These are phyloP conservation scores for Leishmania guyanensis DNA, from an alignment of 208 protist species.

Conservation along the genomic window DNA sequence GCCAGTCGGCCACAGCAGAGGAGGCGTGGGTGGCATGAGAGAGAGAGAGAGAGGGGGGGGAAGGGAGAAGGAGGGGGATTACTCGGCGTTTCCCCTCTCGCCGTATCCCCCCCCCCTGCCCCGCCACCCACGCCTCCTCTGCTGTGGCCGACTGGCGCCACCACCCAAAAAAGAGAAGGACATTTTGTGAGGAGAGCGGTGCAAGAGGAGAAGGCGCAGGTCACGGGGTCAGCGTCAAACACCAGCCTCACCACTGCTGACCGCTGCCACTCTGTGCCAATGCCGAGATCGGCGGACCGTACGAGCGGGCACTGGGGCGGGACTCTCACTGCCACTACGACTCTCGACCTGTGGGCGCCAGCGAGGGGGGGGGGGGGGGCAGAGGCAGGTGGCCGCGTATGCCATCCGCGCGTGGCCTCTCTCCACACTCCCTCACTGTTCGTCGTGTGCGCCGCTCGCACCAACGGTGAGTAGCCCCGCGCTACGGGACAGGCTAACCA, in stretches of 20 bases:
- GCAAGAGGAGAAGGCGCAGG: too few species aligned
- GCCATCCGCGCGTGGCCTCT: background rate
- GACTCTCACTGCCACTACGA: slow-evolving; percentile 6
- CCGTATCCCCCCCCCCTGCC: background rate
- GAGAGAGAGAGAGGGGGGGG: too few species aligned
- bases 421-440: background rate
- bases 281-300: background rate
- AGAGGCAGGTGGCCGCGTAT: background rate
- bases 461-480: background rate
- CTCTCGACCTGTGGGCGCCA: background rate
- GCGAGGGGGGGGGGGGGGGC: background rate
- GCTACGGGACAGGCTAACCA: slow-evolving; percentile 4
- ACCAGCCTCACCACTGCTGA: background rate
- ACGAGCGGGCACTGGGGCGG: background rate
- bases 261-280: background rate
- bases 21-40: background rate
- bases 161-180: too few species aligned
- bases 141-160: background rate
- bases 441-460: background rate
- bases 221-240: too few species aligned
- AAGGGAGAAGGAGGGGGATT: too few species aligned
- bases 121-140: background rate
- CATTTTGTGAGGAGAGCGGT: background rate
- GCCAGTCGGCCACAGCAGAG: background rate
- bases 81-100: too few species aligned